These are phyloP conservation scores for Globisporangium splendens DNA, from an alignment of 352 stramenopile species.

Conservation along the genomic window DNA sequence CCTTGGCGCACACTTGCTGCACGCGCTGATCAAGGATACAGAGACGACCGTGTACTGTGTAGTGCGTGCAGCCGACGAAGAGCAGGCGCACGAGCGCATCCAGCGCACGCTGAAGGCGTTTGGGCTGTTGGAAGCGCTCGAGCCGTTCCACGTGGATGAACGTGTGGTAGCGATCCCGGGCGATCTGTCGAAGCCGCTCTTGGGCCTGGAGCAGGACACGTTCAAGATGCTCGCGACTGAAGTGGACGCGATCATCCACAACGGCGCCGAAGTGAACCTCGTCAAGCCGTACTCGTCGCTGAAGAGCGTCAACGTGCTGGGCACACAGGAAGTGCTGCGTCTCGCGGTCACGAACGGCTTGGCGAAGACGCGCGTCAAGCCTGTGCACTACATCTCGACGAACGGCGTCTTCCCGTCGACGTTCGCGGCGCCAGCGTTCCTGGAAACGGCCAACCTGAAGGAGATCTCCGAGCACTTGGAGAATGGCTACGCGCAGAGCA, in stretches of 20 bases:
- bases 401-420: conserved; percentile 88
- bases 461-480: conserved; percentile 59
- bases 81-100: conserved; percentile 49
- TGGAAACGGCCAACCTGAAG: conserved; percentile 52
- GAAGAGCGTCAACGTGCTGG: conserved; percentile 87
- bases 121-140: conserved; percentile 40
- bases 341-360: conserved; percentile 80
- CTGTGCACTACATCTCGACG: conserved; percentile 89
- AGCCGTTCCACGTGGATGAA: conserved; percentile 65
- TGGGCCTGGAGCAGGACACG: conserved; percentile 73
- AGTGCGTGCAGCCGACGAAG: conserved; percentile 55
- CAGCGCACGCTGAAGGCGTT: conserved; percentile 55
- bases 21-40: conserved; percentile 70
- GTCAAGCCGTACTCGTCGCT: conserved; percentile 88
- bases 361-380: conserved; percentile 75
- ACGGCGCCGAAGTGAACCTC: conserved; percentile 91
- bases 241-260: conserved; percentile 90
- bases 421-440: conserved; percentile 23
- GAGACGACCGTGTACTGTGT: conserved; percentile 82
- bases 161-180: conserved; percentile 61
- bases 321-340: conserved; percentile 87
- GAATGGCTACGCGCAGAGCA: conserved; percentile 88
- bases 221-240: conserved; percentile 88
- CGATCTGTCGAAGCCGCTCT: conserved; percentile 76
- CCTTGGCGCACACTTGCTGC: conserved; percentile 82